Evolutionary conservation across 2,329 filamentous ascomycete species (phyloP).

Genomic region (Elsinoe ampelina): DNA sequence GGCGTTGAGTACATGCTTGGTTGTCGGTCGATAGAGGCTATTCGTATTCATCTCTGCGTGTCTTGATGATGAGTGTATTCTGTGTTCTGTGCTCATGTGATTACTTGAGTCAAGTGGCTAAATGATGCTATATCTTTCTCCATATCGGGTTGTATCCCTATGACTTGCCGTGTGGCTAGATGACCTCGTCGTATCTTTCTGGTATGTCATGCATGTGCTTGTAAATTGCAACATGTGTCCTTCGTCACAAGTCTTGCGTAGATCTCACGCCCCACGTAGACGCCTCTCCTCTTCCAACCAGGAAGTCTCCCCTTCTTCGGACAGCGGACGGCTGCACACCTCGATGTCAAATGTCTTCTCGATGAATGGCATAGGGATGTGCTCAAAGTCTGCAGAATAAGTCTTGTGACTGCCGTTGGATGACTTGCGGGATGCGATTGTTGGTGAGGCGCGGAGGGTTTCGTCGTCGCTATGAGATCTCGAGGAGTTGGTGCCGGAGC

Average conservation of each 20-base stretch:
- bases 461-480: background rate
- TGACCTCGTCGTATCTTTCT: background rate
- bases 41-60: background rate
- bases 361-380: slow-evolving; percentile 4
- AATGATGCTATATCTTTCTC: background rate
- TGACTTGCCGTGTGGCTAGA: background rate
- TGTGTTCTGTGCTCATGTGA: background rate
- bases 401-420: slow-evolving; percentile 4
- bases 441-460: background rate
- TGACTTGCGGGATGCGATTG: background rate
- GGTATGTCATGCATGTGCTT: background rate
- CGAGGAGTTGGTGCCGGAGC: background rate
- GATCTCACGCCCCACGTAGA: background rate
- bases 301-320: background rate
- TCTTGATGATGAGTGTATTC: background rate
- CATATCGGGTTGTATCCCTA: background rate
- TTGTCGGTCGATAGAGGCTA: background rate
- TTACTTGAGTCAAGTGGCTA: background rate
- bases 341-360: background rate
- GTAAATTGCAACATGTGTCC: background rate
- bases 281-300: background rate
- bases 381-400: background rate
- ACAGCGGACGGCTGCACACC: background rate
- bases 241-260: background rate
- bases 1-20: background rate